Evolutionary conservation across 768 basidiomycete species (phyloP), one percentile per base, ranked within the genome.

Genomic region (Rhodotorula graminis): DNA sequence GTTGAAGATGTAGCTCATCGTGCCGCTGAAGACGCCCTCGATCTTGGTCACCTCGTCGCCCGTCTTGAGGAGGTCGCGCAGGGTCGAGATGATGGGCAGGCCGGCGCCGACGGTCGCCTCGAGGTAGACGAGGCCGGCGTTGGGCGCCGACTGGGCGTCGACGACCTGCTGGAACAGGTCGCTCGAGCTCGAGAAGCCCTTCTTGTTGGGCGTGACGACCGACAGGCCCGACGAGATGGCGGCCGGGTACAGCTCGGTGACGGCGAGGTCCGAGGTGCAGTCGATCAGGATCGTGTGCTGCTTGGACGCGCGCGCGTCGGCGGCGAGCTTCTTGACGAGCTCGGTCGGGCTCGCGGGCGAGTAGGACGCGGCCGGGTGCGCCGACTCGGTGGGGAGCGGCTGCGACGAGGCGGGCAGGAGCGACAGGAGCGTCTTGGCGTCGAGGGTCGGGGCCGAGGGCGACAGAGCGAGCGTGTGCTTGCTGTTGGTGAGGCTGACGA

Each of bases 1-100:
- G 83, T 98, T 98, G 86, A 99, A 99, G 83, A 99, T 98, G 83
- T 98, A 99, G 80, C 90, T 92, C 85, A 99, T 87, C 6, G 96
- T 99, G 16, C 96, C 96, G 10, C 91, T 93, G 81, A 99, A 92
- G 31, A 98, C 96, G 52, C 96, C 96, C 81, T 99, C 96, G 75
- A 98, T 91, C 84, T 92, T 95, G 78, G 83, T 64, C 72, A 91
- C 91, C 84, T 91, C 90, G 80, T 99, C 96, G 4, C 95, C 96
- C 18, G 93, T 96, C 49, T 86, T 85, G 14, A 98, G 87, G 69
- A 99, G 82, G 80, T 98, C 96, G 80, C 92, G 93, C 77, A 99
- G 82, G 16, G 95, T 94, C 50, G 88, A 88, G 52, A 99, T 86
- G 77, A 98, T 87, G 23, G 96, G 96, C 75, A 99, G 80, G 27